Conservation (phyloP, 2,329 filamentous ascomycete species). For the Sphaerulina vaccinii region DNA sequence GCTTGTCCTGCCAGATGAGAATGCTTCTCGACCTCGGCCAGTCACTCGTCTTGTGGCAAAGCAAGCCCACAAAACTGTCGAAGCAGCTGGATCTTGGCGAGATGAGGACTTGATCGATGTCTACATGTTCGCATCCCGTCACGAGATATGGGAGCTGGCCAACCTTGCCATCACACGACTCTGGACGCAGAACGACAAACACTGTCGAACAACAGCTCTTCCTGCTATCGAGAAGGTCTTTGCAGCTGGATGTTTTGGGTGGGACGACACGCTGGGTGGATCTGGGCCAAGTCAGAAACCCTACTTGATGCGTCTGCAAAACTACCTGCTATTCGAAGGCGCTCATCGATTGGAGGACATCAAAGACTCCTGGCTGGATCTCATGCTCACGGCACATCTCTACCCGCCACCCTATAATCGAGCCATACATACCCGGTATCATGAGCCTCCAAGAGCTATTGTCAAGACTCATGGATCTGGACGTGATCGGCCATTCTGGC, state of each 20-base stretch:
- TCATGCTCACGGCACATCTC: conserved; percentile 6
- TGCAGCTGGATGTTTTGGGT: conserved; percentile 2
- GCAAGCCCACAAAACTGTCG: conserved; percentile 6
- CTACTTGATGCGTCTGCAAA: conserved; percentile 11
- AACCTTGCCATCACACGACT: conserved; percentile 11
- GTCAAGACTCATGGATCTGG: neutral
- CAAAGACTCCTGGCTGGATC: conserved; percentile 11
- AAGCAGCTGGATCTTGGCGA: conserved; percentile 1
- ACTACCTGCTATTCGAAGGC: conserved; percentile 8
- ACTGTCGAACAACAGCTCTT: conserved; percentile 7
- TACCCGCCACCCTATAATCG: conserved; percentile 7
- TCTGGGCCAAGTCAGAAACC: conserved; percentile 7
- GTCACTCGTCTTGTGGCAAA: conserved; percentile 5
- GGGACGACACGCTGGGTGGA: conserved; percentile 7
- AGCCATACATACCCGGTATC: conserved; percentile 6
- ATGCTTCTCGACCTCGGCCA: neutral
- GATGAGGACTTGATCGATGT: conserved; percentile 12
- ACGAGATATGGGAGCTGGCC: conserved; percentile 12
- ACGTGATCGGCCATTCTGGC: conserved; percentile 4
- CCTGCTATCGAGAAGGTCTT: conserved; percentile 5
- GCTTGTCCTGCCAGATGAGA: conserved; percentile 1
- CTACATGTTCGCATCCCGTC: conserved; percentile 8
- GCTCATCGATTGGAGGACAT: conserved; percentile 4
- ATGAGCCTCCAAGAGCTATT: conserved; percentile 1
- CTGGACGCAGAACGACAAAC: conserved; percentile 8